Evolutionary conservation across 768 basidiomycete species (phyloP), one percentile per base, ranked within the genome.

Genomic region (Cubamyces sp.): DNA sequence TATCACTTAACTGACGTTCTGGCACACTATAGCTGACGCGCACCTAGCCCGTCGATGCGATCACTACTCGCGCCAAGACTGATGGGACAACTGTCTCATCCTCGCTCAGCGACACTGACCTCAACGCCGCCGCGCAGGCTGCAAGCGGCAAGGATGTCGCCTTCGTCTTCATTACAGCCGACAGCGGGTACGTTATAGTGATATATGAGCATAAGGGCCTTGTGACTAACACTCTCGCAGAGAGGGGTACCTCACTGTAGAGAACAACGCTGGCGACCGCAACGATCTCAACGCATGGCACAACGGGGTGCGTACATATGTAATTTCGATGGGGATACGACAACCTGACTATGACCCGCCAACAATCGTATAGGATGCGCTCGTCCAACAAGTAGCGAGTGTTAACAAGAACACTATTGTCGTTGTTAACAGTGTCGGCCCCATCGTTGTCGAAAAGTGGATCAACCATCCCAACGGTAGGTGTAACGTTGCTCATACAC

Each of bases 331-430:
- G 25, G 47, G 28, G 23, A 0, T 41, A 30, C 25, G 6, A 14
- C 14, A 49, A 5, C 21, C 9, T 23, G 23, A 12, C 39, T n/a
- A 8, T 51, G 61, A 60, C 40, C 11, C n/a, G 19, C 46, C 4
- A 25, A 47, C 14, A n/a, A n/a, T n/a, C n/a, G n/a, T n/a, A 30
- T 57, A 72, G 54, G 74, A 76, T n/a, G 55, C 71, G 11, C 66
- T 81, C 60, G 79, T 87, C 63, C 79, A 71, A 67, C 73, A 78
- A 0, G 87, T 89, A 3, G 92, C 94, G 0, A 79, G 83, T 5
- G 81, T 84, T 0, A 87, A 87, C 74, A 83, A 77, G 64, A 92
- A 92, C 72, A 92, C 90, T 5, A 82, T 95, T 55, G 94, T 93
- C 25, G 83, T 96, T 16, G 77, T 90, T 85, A 69, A 69, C 52